A percentile compares a stretch with the other conserved stretches of the same genome.
These are phyloP conservation scores for Macaranga tanarius DNA, from an alignment of 441 rosid genomes.

Conservation along the genomic window DNA sequence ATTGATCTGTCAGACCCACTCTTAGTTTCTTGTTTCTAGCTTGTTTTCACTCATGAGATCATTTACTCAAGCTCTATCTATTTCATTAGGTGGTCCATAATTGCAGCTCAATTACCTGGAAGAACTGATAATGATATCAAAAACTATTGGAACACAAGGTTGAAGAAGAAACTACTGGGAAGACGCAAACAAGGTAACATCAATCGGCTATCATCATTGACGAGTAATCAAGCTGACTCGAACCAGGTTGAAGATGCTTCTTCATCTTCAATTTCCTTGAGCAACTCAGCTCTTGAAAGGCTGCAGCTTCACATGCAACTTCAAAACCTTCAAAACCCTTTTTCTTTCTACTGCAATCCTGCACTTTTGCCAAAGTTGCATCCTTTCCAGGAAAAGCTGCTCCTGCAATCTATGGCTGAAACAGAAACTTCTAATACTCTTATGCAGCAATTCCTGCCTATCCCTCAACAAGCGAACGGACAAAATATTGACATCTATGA, in stretches of 20 bases:
- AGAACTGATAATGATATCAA: slow-evolving; percentile 94
- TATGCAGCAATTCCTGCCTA: slow-evolving; percentile 31
- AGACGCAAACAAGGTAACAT: slow-evolving; percentile 58
- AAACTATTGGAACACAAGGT: slow-evolving; percentile 91
- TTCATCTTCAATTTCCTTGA: slow-evolving; percentile 49
- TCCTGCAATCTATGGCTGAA: slow-evolving; percentile 39
- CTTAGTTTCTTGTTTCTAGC: slow-evolving; percentile 23
- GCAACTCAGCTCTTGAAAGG: slow-evolving; percentile 84
- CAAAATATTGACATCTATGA: slow-evolving; percentile 20
- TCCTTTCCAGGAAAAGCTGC: slow-evolving; percentile 48
- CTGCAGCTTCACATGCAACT: slow-evolving; percentile 95
- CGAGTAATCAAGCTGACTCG: slow-evolving; percentile 26
- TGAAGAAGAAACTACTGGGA: slow-evolving; percentile 90
- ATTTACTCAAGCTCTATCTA: not conserved
- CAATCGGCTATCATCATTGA: slow-evolving; percentile 25
- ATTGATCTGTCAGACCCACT: not conserved
- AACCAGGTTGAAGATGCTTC: slow-evolving; percentile 31
- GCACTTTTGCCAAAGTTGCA: slow-evolving; percentile 80
- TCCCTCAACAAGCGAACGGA: slow-evolving; percentile 25
- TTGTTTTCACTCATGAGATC: not conserved
- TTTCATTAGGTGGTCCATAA: slow-evolving; percentile 81
- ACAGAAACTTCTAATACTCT: slow-evolving; percentile 33
- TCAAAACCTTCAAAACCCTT: slow-evolving; percentile 66
- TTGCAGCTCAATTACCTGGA: slow-evolving; percentile 98
- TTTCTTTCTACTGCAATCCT: slow-evolving; percentile 63